Evolutionary conservation across 257 asterid genomes (phyloP).

Genomic region (Ballota nigra): DNA sequence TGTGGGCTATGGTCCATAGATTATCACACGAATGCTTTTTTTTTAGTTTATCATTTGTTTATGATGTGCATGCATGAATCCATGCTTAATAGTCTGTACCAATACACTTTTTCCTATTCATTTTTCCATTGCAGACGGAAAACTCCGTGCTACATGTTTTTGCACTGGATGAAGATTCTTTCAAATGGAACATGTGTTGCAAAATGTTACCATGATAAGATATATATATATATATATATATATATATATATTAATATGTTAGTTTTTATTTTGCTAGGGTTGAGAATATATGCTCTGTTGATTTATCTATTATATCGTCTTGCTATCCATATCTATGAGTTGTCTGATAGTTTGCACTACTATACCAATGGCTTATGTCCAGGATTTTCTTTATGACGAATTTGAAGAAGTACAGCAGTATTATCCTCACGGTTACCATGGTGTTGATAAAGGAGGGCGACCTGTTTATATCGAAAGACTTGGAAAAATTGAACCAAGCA

Average conservation of each 20-base stretch:
- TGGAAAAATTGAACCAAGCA: conserved; percentile 81
- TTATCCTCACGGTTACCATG: conserved; percentile 98
- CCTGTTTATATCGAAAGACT: conserved; percentile 95
- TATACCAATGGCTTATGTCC: conserved; percentile 28
- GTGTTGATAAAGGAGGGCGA: conserved; percentile 88
- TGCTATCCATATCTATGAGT: conserved; percentile 4
- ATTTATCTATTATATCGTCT: conserved; percentile 14
- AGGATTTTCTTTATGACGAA: conserved; percentile 90
- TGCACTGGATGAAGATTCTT: conserved; percentile 17
- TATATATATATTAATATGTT: too few relatives aligned
- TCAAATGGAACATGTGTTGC: background rate
- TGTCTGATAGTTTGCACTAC: conserved; percentile 22
- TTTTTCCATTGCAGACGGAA: background rate
- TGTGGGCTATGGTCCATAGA: background rate
- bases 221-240: too few relatives aligned
- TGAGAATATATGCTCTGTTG: background rate
- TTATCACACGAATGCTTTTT: background rate
- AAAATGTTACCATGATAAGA: background rate
- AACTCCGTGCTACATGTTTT: background rate
- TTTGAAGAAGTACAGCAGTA: conserved; percentile 68
- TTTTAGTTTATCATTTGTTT: conserved; percentile 4
- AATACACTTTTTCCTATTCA: background rate
- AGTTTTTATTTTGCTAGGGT: conserved; percentile 5
- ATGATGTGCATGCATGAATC: background rate
- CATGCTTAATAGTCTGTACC: background rate